Evolutionary conservation across 345 rosid genomes (phyloP), one percentile per base, ranked within the genome.

Genomic region (Camelina sativa): DNA sequence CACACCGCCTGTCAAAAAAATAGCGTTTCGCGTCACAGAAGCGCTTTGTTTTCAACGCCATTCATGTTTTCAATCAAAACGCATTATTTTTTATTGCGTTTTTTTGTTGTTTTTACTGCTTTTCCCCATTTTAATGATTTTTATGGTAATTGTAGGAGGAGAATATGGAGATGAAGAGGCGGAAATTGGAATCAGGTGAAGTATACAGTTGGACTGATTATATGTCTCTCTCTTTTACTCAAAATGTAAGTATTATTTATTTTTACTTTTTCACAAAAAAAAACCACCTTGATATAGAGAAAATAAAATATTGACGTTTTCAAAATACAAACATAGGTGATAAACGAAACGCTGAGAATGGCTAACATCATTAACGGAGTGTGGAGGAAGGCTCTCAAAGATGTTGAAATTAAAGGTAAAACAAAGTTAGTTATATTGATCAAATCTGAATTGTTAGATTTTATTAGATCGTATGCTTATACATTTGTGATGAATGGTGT

Each of bases 301-400:
- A 37, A 8, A 0, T 70, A 6, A 19, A n/a, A 1, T 2, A 46
- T 22, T 61, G 23, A 41, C 8, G 2, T 53, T 20, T 16, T 7
- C 5, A 7, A 56, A 65, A 55, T 37, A 8, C 23, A 35, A 19
- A 19, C 15, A 93, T 9, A 93, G 99, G 97, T 95, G 81, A 90
- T 95, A 48, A 95, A 77, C 76, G 99, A 95, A 84, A 95, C 98
- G 35, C 84, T 95, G 17, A 87, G 99, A 78, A 62, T 89, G 85
- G 93, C 90, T 56, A 95, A 92, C 70, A 92, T 95, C 40, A 92
- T 95, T 50, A 95, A 91, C 58, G 99, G 82, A 5, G 96, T 92
- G 11, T 95, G 97, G 97, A 92, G 97, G 79, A 95, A 92, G 76
- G 90, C 99, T 75, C 80, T 84, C 47, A 90, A 85, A 63, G 97